phyloP scores from a whole-genome alignment of 2,329 filamentous ascomycete genomes.

The Penicillium hesseltinei region DNA sequence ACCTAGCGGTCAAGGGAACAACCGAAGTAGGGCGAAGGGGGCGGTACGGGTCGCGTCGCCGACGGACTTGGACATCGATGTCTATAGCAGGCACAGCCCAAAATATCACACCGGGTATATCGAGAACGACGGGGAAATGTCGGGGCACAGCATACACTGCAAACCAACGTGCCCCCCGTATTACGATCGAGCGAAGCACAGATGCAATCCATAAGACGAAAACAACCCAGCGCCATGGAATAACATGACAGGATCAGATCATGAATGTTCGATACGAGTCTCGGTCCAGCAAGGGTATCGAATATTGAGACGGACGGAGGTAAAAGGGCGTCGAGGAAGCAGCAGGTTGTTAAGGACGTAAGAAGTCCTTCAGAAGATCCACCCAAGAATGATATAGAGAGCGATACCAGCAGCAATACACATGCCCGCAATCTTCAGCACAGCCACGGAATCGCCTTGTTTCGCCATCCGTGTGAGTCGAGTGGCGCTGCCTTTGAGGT shows the following conservation, averaged over 20 bases:
- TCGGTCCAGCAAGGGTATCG: slow-evolving; percentile 22
- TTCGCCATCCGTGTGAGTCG: slow-evolving; percentile 87
- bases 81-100: neutral
- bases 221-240: neutral
- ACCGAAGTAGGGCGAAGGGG: neutral
- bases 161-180: neutral
- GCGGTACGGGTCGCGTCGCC: neutral
- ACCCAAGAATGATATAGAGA: slow-evolving; percentile 69
- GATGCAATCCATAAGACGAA: neutral
- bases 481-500: slow-evolving; percentile 77
- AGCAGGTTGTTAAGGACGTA: neutral
- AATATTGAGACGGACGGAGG: neutral
- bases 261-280: slow-evolving; percentile 1
- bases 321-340: neutral
- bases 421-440: slow-evolving; percentile 85
- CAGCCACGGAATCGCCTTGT: slow-evolving; percentile 83
- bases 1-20: neutral
- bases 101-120: neutral
- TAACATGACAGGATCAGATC: neutral
- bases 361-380: slow-evolving; percentile 51
- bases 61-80: neutral
- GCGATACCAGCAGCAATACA: slow-evolving; percentile 70
- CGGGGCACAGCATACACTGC: neutral
- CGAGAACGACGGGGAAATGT: too few species aligned
- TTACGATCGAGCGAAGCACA: neutral